Evolutionary conservation across 192 early-diverging fungal species (phyloP).

Genomic region (Gigaspora rosea): DNA sequence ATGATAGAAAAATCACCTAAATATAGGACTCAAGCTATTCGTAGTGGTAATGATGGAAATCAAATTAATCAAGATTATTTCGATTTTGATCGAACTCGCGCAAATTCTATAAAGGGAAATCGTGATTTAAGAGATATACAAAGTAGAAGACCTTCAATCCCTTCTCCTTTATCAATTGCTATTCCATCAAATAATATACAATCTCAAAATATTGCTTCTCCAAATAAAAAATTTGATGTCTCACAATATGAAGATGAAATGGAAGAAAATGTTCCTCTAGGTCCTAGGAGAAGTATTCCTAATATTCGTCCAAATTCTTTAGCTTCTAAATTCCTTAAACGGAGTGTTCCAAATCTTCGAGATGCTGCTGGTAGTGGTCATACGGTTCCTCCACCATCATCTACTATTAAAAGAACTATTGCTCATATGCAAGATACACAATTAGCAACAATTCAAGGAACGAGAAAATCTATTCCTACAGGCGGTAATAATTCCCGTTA

Average conservation of each 20-base stretch:
- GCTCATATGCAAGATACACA: conserved; percentile 21
- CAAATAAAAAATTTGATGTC: neutral
- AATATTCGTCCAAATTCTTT: conserved; percentile 18
- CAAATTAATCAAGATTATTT: neutral
- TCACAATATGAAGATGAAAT: neutral
- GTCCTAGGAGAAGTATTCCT: conserved; percentile 23
- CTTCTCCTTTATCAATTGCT: conserved; percentile 25
- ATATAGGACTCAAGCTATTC: neutral
- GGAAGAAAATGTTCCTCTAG: conserved; percentile 17
- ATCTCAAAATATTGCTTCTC: neutral
- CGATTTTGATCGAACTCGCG: neutral
- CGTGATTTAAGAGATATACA: conserved; percentile 17
- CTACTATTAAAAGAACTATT: conserved; percentile 22
- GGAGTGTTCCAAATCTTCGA: conserved; percentile 31
- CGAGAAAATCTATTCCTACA: neutral
- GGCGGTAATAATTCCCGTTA: neutral
- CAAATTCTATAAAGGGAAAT: neutral
- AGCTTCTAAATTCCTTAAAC: conserved; percentile 8
- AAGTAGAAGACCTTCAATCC: conserved; percentile 5
- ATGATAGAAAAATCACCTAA: neutral
- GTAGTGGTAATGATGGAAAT: neutral
- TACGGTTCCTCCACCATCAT: neutral
- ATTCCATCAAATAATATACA: conserved; percentile 2
- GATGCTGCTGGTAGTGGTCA: neutral
- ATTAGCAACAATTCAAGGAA: neutral